Evolutionary conservation across 768 basidiomycete species (phyloP), one percentile per base, ranked within the genome.

Genomic region (Hericium erinaceus): DNA sequence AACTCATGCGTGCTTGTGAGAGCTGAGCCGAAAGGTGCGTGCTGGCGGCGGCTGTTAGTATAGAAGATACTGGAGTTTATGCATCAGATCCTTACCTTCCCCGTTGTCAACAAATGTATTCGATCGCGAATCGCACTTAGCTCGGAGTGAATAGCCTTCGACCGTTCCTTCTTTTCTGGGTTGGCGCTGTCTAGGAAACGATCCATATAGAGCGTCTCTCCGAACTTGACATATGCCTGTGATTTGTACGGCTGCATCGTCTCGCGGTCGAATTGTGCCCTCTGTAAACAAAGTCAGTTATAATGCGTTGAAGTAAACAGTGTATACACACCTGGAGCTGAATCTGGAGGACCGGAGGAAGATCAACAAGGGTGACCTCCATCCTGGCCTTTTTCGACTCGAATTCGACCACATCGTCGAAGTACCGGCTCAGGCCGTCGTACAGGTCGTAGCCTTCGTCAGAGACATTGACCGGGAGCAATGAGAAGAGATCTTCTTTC

Each of bases 231-330:
- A 69, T 93, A 95, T 3, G 92, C 93, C 66, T 99, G 95, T 5
- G 91, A 93, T 70, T 99, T 99, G 76, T 90, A 93, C 15, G 93
- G 86, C 62, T 94, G 89, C 56, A 92, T 78, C 0, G 89, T 92
- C 63, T 92, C 87, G 9, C 92, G 82, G 67, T 98, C 92, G 74
- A 93, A 98, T 78, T 95, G 93, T 4, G 93, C 94, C 57, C 94
- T 77, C 92, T 95, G 63, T 18, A 9, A 33, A 33, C 5, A 8
- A 33, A 33, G 8, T 33, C 33, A 33, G 33, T 8, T 9, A 33
- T 7, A 33, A 0, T 33, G 9, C 33, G 9, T 33, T 7, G 33
- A 33, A 33, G 9, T 1, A 48, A 37, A 39, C 10, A 11, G 52
- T 55, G 18, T 26, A 39, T 10, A 64, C 79, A 60, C 54, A 92